These are phyloP conservation scores for Mycena latifolia DNA, from an alignment of 768 basidiomycete species.

Conservation along the genomic window DNA sequence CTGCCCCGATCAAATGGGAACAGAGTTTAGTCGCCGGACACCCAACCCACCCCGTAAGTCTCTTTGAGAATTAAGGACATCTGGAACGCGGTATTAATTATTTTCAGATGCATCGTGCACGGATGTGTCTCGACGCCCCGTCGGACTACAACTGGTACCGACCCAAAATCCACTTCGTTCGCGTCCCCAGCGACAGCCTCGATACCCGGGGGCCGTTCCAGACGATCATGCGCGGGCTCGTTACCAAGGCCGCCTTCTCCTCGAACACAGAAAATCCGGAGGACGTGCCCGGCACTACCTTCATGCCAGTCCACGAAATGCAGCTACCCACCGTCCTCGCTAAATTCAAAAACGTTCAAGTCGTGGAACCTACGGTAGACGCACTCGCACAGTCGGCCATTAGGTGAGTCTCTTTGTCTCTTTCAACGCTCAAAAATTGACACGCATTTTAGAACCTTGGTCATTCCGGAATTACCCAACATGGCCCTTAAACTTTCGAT, in stretches of 20 bases:
- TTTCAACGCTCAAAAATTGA: background rate
- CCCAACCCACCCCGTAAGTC: conserved; percentile 67
- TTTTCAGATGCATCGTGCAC: conserved; percentile 67
- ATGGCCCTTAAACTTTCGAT: conserved; percentile 65
- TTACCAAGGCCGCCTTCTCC: conserved; percentile 46
- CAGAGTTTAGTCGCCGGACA: conserved; percentile 71
- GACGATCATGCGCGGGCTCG: conserved; percentile 46
- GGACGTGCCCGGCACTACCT: conserved; percentile 44
- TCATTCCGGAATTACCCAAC: conserved; percentile 57
- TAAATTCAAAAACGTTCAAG: conserved; percentile 57
- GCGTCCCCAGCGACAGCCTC: conserved; percentile 52
- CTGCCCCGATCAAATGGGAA: conserved; percentile 65
- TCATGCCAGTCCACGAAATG: conserved; percentile 67
- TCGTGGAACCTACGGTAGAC: conserved; percentile 53
- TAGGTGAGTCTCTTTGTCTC: conserved; percentile 49
- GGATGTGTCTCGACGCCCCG: conserved; percentile 51
- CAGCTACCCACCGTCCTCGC: conserved; percentile 59
- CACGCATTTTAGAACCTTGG: conserved; percentile 54
- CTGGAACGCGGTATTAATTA: background rate
- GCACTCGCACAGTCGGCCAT: conserved; percentile 67
- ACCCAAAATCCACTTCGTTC: conserved; percentile 62
- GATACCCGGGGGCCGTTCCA: conserved; percentile 60
- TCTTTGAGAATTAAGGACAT: background rate
- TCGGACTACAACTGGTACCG: conserved; percentile 66
- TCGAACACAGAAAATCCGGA: conserved; percentile 43